These are phyloP conservation scores for Hemileia vastatrix DNA, from an alignment of 1,284 basidiomycete species.

Conservation along the genomic window DNA sequence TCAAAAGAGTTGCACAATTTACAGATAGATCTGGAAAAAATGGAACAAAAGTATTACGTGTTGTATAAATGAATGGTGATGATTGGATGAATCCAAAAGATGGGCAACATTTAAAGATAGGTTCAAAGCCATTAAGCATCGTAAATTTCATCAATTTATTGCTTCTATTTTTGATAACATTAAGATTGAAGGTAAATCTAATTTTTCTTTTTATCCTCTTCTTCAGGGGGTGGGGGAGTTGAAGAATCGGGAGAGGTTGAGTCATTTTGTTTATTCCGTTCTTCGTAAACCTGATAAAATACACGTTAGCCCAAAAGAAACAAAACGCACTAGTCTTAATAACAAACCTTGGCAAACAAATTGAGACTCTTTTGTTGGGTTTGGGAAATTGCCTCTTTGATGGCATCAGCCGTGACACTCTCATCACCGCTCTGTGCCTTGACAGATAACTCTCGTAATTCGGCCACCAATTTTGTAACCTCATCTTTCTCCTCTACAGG, in stretches of 20 bases:
- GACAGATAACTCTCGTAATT: conserved; percentile 80
- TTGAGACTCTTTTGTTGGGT: conserved; percentile 94
- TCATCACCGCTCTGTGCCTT: conserved; percentile 84
- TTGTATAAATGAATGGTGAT: too few species aligned
- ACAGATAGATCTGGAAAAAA: too few species aligned
- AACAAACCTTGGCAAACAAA: conserved; percentile 80
- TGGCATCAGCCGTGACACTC: conserved; percentile 68
- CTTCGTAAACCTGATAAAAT: conserved; percentile 65
- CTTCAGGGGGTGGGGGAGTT: conserved; percentile 42
- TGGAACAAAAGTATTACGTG: too few species aligned
- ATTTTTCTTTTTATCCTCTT: conserved; percentile 42
- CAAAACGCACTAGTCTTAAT: neutral
- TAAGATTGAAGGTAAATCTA: too few species aligned
- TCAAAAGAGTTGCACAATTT: too few species aligned
- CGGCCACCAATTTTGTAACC: conserved; percentile 71
- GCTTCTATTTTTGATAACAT: too few species aligned
- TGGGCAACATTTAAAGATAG: too few species aligned
- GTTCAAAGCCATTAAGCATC: too few species aligned
- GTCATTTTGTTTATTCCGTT: conserved; percentile 62
- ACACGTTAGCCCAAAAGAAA: neutral
- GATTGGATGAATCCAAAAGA: too few species aligned
- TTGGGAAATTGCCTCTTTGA: conserved; percentile 86
- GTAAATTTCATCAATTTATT: too few species aligned
- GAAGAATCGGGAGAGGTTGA: conserved; percentile 46
- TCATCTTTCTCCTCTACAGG: conserved; percentile 86